These are phyloP conservation scores for Xylaria curta DNA, from an alignment of 495 filamentous ascomycete species.

Conservation along the genomic window DNA sequence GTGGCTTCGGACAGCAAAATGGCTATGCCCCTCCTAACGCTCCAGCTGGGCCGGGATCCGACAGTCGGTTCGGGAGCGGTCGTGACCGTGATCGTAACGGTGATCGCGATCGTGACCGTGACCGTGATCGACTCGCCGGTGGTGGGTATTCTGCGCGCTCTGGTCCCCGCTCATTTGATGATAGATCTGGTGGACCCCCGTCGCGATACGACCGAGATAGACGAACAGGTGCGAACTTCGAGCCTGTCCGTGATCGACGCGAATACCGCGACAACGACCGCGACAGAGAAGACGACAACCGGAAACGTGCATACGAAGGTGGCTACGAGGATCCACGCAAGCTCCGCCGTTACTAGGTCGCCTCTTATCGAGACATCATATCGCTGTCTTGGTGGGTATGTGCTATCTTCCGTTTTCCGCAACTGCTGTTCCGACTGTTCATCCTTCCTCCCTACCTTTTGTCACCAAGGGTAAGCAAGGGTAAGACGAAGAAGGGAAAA, in stretches of 20 bases:
- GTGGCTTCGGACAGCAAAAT: slow-evolving; percentile 60
- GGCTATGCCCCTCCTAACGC: slow-evolving; percentile 73
- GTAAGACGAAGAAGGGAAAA: slow-evolving; percentile 38
- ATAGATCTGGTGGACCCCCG: slow-evolving; percentile 65
- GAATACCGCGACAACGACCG: slow-evolving; percentile 47
- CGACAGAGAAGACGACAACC: slow-evolving; percentile 62
- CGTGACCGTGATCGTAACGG: slow-evolving; percentile 56
- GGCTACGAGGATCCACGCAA: slow-evolving; percentile 80
- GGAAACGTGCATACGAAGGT: slow-evolving; percentile 68
- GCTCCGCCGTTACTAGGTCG: slow-evolving; percentile 73
- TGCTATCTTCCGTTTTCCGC: slow-evolving; percentile 43
- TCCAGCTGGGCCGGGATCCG: slow-evolving; percentile 78
- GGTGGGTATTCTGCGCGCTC: slow-evolving; percentile 66
- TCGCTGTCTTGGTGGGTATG: slow-evolving; percentile 56
- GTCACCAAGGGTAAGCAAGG: slow-evolving; percentile 70
- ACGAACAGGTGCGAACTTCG: slow-evolving; percentile 70
- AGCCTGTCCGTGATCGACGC: slow-evolving; percentile 67
- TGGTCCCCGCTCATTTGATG: slow-evolving; percentile 66
- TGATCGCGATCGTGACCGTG: slow-evolving; percentile 60
- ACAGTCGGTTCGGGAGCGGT: slow-evolving; percentile 57
- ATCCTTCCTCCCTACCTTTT: slow-evolving; percentile 58
- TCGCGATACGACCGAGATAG: slow-evolving; percentile 63
- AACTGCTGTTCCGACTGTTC: slow-evolving; percentile 40
- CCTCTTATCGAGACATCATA: slow-evolving; percentile 39
- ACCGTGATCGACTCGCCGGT: slow-evolving; percentile 49